These are phyloP conservation scores for Pseudogymnoascus sp. DNA, from an alignment of 2,329 filamentous ascomycete genomes.

Conservation along the genomic window DNA sequence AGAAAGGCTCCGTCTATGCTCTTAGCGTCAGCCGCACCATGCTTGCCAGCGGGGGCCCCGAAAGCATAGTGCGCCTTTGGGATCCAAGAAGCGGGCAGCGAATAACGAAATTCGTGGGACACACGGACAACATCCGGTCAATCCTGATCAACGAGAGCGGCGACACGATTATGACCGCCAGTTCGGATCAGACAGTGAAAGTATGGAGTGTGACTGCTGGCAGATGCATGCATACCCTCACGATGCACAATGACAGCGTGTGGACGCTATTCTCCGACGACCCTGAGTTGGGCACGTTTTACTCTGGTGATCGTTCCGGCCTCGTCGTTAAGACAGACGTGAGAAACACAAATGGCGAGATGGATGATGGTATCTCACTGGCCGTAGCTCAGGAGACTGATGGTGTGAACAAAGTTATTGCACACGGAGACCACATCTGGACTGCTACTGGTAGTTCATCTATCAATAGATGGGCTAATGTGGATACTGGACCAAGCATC, in stretches of 20 bases:
- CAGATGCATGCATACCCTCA: slow-evolving; percentile 94
- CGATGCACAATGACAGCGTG: slow-evolving; percentile 97
- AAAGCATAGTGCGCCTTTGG: slow-evolving; percentile 88
- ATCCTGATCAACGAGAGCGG: slow-evolving; percentile 84
- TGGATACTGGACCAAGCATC: slow-evolving; percentile 70
- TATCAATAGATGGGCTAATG: slow-evolving; percentile 69
- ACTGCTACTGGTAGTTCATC: slow-evolving; percentile 67
- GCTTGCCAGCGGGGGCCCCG: slow-evolving; percentile 85
- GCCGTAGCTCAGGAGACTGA: slow-evolving; percentile 91
- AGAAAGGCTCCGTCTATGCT: slow-evolving; percentile 94
- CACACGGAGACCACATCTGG: slow-evolving; percentile 52
- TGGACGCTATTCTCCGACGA: slow-evolving; percentile 92
- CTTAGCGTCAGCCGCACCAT: slow-evolving; percentile 73
- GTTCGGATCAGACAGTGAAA: slow-evolving; percentile 95
- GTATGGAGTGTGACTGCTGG: slow-evolving; percentile 95
- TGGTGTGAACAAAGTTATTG: slow-evolving; percentile 62
- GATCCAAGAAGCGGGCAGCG: slow-evolving; percentile 82
- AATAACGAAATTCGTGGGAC: slow-evolving; percentile 93
- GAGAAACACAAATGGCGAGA: slow-evolving; percentile 59
- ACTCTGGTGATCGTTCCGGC: slow-evolving; percentile 87
- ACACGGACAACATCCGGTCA: slow-evolving; percentile 88
- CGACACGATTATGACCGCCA: slow-evolving; percentile 87
- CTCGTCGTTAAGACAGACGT: slow-evolving; percentile 95
- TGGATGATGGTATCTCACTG: slow-evolving; percentile 83
- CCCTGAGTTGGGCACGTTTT: slow-evolving; percentile 80